These are phyloP conservation scores for Oleoguttula mirabilis DNA, from an alignment of 495 filamentous ascomycete species.

Conservation along the genomic window DNA sequence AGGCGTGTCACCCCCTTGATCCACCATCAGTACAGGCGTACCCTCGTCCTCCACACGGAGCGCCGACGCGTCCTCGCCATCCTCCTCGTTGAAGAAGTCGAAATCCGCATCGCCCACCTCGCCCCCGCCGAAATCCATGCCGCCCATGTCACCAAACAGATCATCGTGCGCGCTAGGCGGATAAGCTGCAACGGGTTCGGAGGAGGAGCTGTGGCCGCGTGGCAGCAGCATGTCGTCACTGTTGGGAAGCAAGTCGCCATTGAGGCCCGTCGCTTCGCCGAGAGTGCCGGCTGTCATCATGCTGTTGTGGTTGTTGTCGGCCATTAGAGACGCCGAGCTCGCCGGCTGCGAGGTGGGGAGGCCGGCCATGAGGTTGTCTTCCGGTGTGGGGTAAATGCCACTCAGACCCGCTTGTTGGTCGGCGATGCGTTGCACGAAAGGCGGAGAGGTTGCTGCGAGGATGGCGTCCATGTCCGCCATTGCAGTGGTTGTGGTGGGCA, in stretches of 20 bases:
- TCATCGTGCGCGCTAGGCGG: conserved; percentile 34
- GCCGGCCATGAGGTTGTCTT: conserved; percentile 60
- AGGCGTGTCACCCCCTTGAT: not conserved
- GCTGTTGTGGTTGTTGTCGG: conserved; percentile 6
- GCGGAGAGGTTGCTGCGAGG: no score
- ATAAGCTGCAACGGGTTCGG: no score
- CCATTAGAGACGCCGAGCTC: no score
- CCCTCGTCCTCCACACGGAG: conserved; percentile 24
- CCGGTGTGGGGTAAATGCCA: conserved; percentile 78
- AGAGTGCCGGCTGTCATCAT: no score
- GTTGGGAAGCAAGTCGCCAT: no score
- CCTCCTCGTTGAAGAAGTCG: conserved; percentile 70
- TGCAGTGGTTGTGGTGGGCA: no score
- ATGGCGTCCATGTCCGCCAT: no score
- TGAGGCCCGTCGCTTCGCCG: no score
- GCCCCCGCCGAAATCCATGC: conserved; percentile 35
- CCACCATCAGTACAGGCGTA: conserved; percentile 7
- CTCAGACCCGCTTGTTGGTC: conserved; percentile 33
- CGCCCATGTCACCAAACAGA: conserved; percentile 53
- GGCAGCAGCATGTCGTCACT: no score
- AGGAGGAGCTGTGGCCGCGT: conserved; percentile 1
- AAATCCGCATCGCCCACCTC: conserved; percentile 86
- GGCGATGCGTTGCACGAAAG: conserved; percentile 13
- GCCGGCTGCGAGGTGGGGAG: no score
- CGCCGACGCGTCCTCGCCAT: conserved; percentile 4